Evolutionary conservation across 2,329 filamentous ascomycete species (phyloP).

Genomic region (Huntiella savannae): DNA sequence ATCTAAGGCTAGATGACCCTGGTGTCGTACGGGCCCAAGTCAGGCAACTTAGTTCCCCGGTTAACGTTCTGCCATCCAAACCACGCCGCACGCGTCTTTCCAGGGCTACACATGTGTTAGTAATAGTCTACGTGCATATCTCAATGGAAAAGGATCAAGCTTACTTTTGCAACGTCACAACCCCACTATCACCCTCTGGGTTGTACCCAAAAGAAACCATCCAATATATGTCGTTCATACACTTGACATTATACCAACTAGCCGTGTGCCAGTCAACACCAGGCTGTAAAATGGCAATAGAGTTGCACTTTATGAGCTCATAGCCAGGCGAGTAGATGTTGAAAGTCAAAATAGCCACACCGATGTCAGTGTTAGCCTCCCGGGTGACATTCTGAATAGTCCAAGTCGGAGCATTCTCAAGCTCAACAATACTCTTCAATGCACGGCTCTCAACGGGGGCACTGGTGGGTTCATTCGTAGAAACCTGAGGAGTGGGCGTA

Average conservation of each 20-base stretch:
- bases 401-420: constrained; percentile 10
- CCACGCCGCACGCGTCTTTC: constrained; percentile 13
- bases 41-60: constrained; percentile 9
- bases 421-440: background rate
- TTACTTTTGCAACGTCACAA: constrained; percentile 18
- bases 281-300: constrained; percentile 9
- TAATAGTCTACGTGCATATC: background rate
- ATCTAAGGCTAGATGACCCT: constrained; percentile 1
- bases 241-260: constrained; percentile 15
- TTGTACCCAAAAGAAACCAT: constrained; percentile 19
- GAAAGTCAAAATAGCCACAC: constrained; percentile 7
- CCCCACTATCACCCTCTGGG: constrained; percentile 15
- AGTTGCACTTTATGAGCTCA: constrained; percentile 12
- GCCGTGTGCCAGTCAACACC: constrained; percentile 12
- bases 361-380: constrained; percentile 8
- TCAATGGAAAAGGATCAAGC: constrained; percentile 8
- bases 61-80: constrained; percentile 17
- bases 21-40: constrained; percentile 13
- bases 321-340: constrained; percentile 1
- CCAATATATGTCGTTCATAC: constrained; percentile 15
- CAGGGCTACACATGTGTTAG: constrained; percentile 3
- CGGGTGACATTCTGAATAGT: constrained; percentile 8
- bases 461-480: no score
- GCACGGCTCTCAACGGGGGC: background rate
- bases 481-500: no score